Evolutionary conservation across 495 filamentous ascomycete genomes (phyloP).

Genomic region (Annulohypoxylon maeteangense): DNA sequence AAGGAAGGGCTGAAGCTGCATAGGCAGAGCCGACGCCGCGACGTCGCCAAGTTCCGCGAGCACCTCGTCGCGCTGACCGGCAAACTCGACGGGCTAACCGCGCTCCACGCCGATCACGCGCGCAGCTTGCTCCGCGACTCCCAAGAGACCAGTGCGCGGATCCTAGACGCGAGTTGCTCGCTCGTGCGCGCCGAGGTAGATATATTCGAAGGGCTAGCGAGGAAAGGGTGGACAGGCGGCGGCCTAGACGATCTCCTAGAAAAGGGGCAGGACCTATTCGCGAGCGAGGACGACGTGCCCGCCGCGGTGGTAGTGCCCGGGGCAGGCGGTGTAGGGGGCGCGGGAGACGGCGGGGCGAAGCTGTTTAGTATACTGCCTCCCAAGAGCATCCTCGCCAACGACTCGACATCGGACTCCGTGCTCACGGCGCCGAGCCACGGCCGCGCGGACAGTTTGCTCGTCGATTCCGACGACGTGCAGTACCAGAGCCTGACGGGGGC

Average conservation of each 20-base stretch:
- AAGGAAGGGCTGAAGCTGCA: constrained; percentile 69
- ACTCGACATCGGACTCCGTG: constrained; percentile 48
- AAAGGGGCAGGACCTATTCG: constrained; percentile 69
- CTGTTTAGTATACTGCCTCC: constrained; percentile 68
- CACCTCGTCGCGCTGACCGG: constrained; percentile 68
- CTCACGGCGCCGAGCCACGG: constrained; percentile 44
- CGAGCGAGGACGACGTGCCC: constrained; percentile 56
- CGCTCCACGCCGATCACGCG: constrained; percentile 66
- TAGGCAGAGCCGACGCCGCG: constrained; percentile 60
- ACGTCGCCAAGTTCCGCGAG: constrained; percentile 61
- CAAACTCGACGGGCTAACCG: constrained; percentile 70
- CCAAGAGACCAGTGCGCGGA: constrained; percentile 66
- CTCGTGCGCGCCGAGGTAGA: constrained; percentile 72
- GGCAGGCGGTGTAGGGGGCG: constrained; percentile 28
- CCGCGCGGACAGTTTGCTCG: constrained; percentile 58
- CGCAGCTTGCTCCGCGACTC: constrained; percentile 64
- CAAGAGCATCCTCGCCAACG: constrained; percentile 62
- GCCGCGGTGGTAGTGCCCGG: constrained; percentile 31
- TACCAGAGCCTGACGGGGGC: constrained; percentile 64
- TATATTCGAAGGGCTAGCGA: constrained; percentile 70
- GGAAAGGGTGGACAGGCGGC: constrained; percentile 72
- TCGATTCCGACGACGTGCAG: constrained; percentile 51
- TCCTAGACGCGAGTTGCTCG: constrained; percentile 69
- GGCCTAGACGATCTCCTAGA: constrained; percentile 71
- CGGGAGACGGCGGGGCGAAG: constrained; percentile 54